phyloP scores from a whole-genome alignment of 768 basidiomycete species.

The Epithele typhae region DNA sequence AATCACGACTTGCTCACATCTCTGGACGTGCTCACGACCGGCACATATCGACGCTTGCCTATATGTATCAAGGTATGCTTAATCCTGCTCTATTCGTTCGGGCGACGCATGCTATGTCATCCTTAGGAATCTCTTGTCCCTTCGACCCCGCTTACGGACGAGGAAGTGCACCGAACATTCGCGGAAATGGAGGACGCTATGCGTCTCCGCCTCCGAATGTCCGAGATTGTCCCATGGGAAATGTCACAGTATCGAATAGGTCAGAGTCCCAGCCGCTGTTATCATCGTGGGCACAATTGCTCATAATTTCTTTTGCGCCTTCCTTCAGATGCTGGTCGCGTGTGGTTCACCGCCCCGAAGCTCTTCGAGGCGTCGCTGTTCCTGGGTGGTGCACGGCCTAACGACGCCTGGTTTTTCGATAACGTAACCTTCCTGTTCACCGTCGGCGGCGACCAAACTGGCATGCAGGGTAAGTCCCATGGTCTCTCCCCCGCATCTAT shows the following conservation, averaged over 20 bases:
- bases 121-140: slow-evolving; percentile 67
- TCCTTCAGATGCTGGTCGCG: slow-evolving; percentile 67
- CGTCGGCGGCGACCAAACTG: slow-evolving; percentile 69
- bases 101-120: not conserved
- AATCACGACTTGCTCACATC: slow-evolving; percentile 94
- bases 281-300: no score
- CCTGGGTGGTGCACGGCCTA: slow-evolving; percentile 61
- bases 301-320: no score
- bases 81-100: not conserved
- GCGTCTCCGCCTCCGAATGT: slow-evolving; percentile 72
- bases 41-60: slow-evolving; percentile 82
- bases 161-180: slow-evolving; percentile 61
- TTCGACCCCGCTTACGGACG: slow-evolving; percentile 60
- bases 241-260: slow-evolving; percentile 70
- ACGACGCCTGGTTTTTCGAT: slow-evolving; percentile 86
- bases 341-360: slow-evolving; percentile 65
- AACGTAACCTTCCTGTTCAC: slow-evolving; percentile 70
- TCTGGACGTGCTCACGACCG: slow-evolving; percentile 81
- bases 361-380: slow-evolving; percentile 74
- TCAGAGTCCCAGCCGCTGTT: slow-evolving; percentile 16
- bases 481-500: not conserved
- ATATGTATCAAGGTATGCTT: slow-evolving; percentile 65
- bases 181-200: slow-evolving; percentile 72
- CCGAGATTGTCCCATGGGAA: slow-evolving; percentile 78
- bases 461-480: slow-evolving; percentile 53